phyloP scores from a whole-genome alignment of 805 yeast species.

The Starmerella sirachaensis region DNA sequence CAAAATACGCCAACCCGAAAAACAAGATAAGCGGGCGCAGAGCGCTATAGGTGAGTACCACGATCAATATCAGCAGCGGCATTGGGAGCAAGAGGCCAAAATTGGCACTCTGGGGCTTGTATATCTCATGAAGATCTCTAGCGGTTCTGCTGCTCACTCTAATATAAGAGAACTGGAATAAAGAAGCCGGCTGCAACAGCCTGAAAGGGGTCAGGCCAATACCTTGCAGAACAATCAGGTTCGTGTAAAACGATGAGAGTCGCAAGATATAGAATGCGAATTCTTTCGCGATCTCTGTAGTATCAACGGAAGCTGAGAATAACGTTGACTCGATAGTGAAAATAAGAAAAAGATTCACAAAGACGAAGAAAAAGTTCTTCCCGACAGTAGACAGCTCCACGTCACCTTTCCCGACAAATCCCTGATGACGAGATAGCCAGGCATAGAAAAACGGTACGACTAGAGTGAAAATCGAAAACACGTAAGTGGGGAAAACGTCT shows the following conservation, averaged over 20 bases:
- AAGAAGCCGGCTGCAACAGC: conserved; percentile 65
- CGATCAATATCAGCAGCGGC: conserved; percentile 73
- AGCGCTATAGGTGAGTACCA: conserved; percentile 76
- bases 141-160: conserved; percentile 62
- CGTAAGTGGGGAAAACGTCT: conserved; percentile 79
- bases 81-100: conserved; percentile 88
- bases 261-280: conserved; percentile 71
- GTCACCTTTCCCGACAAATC: conserved; percentile 82
- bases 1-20: conserved; percentile 73
- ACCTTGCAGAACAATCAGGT: conserved; percentile 67
- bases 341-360: conserved; percentile 84
- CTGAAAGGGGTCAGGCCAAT: conserved; percentile 85
- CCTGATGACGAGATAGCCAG: conserved; percentile 72
- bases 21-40: conserved; percentile 77
- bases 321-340: conserved; percentile 84
- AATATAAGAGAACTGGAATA: conserved; percentile 62
- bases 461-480: conserved; percentile 74
- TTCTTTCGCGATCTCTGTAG: conserved; percentile 59
- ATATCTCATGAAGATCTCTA: conserved; percentile 60
- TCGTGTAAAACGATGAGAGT: conserved; percentile 79
- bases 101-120: conserved; percentile 83
- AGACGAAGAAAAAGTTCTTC: conserved; percentile 87
- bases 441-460: conserved; percentile 77
- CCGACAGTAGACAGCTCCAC: conserved; percentile 82
- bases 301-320: conserved; percentile 65